Conservation (phyloP, 148 eudicot genomes). For the Rheum nobile region DNA sequence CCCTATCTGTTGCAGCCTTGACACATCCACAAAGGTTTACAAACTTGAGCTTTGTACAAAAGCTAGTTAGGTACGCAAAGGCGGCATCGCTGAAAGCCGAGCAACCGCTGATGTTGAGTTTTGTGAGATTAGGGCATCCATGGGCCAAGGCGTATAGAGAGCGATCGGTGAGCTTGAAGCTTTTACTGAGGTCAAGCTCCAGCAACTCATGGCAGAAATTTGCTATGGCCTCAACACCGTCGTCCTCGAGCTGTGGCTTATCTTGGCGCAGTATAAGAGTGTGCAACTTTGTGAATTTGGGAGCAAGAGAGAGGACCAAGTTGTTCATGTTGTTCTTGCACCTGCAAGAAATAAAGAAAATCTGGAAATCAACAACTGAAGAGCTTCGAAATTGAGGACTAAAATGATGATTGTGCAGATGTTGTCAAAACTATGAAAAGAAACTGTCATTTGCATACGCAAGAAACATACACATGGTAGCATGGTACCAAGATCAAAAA, state of each 20-base stretch:
- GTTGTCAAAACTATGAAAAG: not conserved
- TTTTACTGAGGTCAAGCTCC: conserved; percentile 88
- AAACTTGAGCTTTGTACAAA: conserved; percentile 57
- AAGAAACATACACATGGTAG: not conserved
- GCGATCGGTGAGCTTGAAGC: conserved; percentile 76
- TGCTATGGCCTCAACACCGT: conserved; percentile 58
- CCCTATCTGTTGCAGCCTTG: conserved; percentile 75
- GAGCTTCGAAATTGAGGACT: not conserved
- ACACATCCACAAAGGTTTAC: conserved; percentile 92
- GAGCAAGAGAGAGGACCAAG: conserved; percentile 66
- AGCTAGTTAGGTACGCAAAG: conserved; percentile 46
- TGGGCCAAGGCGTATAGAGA: conserved; percentile 78
- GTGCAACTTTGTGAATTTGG: conserved; percentile 67
- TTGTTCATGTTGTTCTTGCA: conserved; percentile 81
- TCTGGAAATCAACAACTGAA: not conserved
- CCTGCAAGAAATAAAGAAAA: conserved; percentile 27
- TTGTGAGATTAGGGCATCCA: conserved; percentile 68
- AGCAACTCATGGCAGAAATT: conserved; percentile 59
- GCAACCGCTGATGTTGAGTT: conserved; percentile 84
- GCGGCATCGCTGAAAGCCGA: conserved; percentile 68
- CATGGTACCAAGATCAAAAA: not conserved
- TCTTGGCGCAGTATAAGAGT: conserved; percentile 73
- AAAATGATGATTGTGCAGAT: not conserved
- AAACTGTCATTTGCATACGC: not conserved
- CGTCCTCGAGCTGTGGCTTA: conserved; percentile 74